phyloP scores from a whole-genome alignment of 169 alveolate genomes.

The Plasmodium gallinaceum region DNA sequence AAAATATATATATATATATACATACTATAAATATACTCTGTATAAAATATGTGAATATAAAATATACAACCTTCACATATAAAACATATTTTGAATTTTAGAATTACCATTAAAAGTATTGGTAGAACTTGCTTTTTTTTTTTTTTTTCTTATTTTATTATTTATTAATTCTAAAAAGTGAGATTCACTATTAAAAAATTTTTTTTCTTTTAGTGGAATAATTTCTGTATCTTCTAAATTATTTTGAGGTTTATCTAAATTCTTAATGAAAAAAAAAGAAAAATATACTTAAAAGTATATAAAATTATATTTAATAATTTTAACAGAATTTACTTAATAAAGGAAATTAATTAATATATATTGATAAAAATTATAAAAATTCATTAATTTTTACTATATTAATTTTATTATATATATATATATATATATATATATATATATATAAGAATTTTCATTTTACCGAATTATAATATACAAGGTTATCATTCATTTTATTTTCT shows the following conservation, averaged over 20 bases:
- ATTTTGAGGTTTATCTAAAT: neutral
- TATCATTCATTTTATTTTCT: slow-evolving; percentile 27
- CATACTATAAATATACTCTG: neutral
- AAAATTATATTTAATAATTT: no score
- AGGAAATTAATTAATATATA: no score
- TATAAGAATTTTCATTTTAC: no score
- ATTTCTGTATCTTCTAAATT: slow-evolving; percentile 38
- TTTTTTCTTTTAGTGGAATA: slow-evolving; percentile 19
- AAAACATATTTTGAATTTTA: no score
- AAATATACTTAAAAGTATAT: no score
- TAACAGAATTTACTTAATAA: no score
- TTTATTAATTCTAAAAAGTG: slow-evolving; percentile 48
- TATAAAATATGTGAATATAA: no score
- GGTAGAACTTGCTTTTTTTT: neutral
- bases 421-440: no score
- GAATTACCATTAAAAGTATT: slow-evolving; percentile 15
- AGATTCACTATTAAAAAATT: slow-evolving; percentile 46
- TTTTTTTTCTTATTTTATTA: slow-evolving; percentile 30
- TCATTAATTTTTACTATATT: no score
- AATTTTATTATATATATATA: no score
- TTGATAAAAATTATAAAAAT: no score
- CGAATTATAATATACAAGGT: slow-evolving; percentile 45
- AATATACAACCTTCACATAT: no score
- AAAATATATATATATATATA: neutral
- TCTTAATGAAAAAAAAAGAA: neutral